phyloP scores from a whole-genome alignment of 2,329 filamentous ascomycete genomes.

The Hypocreales sp. region DNA sequence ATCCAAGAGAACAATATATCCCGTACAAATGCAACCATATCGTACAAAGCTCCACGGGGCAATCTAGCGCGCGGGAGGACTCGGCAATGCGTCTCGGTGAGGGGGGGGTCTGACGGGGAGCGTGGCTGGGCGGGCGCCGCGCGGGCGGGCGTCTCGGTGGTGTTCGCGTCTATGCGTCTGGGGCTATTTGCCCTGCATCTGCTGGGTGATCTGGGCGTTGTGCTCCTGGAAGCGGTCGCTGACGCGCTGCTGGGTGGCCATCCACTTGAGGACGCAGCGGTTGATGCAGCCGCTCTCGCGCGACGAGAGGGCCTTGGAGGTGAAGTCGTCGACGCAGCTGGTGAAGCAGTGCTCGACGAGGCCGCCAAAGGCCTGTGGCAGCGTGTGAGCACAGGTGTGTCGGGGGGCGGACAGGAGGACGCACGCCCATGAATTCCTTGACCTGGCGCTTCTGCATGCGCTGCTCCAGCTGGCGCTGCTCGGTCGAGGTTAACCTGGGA shows the following conservation, averaged over 20 bases:
- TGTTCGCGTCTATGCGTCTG: too few relatives aligned
- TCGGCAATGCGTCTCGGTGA: too few relatives aligned
- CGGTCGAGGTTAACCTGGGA: constrained; percentile 49
- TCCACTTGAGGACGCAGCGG: constrained; percentile 90
- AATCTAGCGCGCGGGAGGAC: too few relatives aligned
- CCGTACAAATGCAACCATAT: too few relatives aligned
- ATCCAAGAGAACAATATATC: too few relatives aligned
- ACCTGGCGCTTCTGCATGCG: constrained; percentile 98
- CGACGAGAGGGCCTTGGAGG: constrained; percentile 79
- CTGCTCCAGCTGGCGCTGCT: constrained; percentile 85
- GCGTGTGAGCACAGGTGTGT: neutral
- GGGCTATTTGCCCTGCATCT: too few relatives aligned
- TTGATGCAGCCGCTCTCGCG: constrained; percentile 86
- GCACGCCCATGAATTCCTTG: constrained; percentile 95
- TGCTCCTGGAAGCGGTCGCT: constrained; percentile 77
- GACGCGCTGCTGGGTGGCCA: constrained; percentile 80
- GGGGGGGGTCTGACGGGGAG: too few relatives aligned
- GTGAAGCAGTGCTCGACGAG: constrained; percentile 79
- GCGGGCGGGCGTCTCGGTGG: too few relatives aligned
- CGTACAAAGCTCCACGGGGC: too few relatives aligned
- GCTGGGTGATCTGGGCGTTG: constrained; percentile 43
- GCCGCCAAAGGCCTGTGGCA: constrained; percentile 19
- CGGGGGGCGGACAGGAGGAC: constrained; percentile 17
- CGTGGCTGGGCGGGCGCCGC: too few relatives aligned
- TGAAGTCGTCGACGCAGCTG: constrained; percentile 96